Evolutionary conservation across 2,329 filamentous ascomycete species (phyloP), one percentile per base, ranked within the genome.

Genomic region (Akanthomyces muscarius): DNA sequence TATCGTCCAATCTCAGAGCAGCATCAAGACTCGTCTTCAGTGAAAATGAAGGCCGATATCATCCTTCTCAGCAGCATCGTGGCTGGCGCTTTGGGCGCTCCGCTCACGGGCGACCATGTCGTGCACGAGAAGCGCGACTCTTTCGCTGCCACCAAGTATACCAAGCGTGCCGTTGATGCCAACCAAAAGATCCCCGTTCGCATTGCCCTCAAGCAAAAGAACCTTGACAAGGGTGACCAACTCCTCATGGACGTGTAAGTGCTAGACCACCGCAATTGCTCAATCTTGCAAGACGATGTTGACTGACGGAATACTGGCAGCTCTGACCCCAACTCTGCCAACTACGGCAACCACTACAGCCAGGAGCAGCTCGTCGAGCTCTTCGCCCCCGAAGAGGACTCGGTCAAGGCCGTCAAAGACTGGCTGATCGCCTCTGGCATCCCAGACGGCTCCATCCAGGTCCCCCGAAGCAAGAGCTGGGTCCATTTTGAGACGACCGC

Each of bases 371-470:
- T 53, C 4, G 54, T 48, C 25, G 30, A 41, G 11, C 33, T 53
- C 11, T 61, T 61, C 36, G 30, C 58, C 5, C 47, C 58, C 38
- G 21, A 65, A 7, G 62, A 71, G 13, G 79, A 82, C 42, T 73
- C 81, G 4, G 76, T 85, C 5, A 73, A 79, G 18, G 72, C 78
- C 2, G 81, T 86, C 28, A 77, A 77, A 66, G 68, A 75, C 8
- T 87, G 85, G 84, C 76, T 87, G 7, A 70, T 75, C n/a, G 69
- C 71, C 8, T 76, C 79, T 44, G 85, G 84, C 5, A 83, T 87
- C 61, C 68, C 75, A 41, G 68, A 70, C 3, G 72, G 74, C 5
- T 77, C 81, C 5, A 74, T 86, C 56, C 73, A 73, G 44, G 77
- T 82, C 50, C 82, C 83, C 0, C 74, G 76, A 41, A 80, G 79